phyloP scores from a whole-genome alignment of 78 protist genomes.

The Chrysochromulina tobinii region DNA sequence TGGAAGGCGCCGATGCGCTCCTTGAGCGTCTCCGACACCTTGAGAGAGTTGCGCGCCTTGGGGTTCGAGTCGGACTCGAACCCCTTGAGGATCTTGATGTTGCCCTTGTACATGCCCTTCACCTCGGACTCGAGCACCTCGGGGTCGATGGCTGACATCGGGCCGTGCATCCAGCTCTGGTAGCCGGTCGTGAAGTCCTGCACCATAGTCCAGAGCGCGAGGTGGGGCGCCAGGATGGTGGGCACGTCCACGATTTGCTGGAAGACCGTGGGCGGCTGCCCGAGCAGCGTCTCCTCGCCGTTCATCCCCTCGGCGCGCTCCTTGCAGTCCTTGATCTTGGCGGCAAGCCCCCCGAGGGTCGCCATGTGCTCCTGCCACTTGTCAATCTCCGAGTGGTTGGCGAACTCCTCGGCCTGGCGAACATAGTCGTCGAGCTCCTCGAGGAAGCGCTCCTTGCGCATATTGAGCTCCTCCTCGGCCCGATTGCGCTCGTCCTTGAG shows the following conservation, averaged over 20 bases:
- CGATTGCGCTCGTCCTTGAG: background rate
- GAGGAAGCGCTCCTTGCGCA: background rate
- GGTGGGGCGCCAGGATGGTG: background rate
- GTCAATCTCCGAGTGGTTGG: background rate
- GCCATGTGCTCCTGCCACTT: background rate
- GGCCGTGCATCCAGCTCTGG: background rate
- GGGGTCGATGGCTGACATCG: background rate
- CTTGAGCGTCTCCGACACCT: conserved; percentile 1
- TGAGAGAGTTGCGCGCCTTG: background rate
- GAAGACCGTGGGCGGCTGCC: background rate
- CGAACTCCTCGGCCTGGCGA: background rate
- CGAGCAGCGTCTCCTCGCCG: background rate
- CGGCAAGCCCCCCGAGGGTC: background rate
- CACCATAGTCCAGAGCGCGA: background rate
- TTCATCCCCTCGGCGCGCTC: background rate
- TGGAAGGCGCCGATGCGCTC: conserved; percentile 36
- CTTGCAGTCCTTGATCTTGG: background rate
- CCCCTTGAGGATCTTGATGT: background rate
- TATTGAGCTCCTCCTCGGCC: background rate
- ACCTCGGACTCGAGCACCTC: background rate
- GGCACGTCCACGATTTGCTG: background rate
- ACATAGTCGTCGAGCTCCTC: background rate
- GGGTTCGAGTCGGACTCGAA: conserved; percentile 9
- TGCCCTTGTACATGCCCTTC: background rate
- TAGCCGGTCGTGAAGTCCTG: background rate